phyloP scores from a whole-genome alignment of 129 eudicot species.

The Artemisia tridentata region DNA sequence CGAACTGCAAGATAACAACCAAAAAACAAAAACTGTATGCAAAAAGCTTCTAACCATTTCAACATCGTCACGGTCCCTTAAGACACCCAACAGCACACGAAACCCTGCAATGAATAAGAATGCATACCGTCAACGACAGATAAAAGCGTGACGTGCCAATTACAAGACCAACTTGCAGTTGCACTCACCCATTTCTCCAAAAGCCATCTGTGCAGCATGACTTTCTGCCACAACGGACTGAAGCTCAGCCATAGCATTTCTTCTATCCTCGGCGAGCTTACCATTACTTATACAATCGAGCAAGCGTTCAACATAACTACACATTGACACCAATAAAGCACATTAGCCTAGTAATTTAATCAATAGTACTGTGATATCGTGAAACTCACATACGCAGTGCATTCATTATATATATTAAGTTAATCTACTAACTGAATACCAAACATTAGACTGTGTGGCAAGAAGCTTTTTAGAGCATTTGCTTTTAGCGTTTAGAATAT shows the following conservation, averaged over 20 bases:
- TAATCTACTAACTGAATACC: too few species aligned
- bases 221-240: constrained; percentile 93
- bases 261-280: constrained; percentile 77
- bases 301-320: constrained; percentile 91
- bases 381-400: not conserved
- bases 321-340: constrained; percentile 14
- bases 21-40: constrained; percentile 12
- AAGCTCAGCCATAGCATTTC: constrained; percentile 84
- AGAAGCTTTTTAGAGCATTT: too few species aligned
- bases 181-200: constrained; percentile 88
- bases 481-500: too few species aligned
- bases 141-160: constrained; percentile 8
- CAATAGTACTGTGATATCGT: constrained; percentile 10
- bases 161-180: constrained; percentile 2
- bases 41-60: constrained; percentile 74
- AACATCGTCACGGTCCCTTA: constrained; percentile 87
- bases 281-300: constrained; percentile 94
- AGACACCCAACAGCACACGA: constrained; percentile 77
- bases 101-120: constrained; percentile 56
- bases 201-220: constrained; percentile 85
- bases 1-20: constrained; percentile 13
- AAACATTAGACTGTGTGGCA: too few species aligned
- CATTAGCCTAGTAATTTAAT: constrained; percentile 19
- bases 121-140: not conserved
- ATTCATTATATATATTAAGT: not conserved